Base-by-base conservation (phyloP, 352 stramenopile species). In the Thalassiosira ordinaria region DNA sequence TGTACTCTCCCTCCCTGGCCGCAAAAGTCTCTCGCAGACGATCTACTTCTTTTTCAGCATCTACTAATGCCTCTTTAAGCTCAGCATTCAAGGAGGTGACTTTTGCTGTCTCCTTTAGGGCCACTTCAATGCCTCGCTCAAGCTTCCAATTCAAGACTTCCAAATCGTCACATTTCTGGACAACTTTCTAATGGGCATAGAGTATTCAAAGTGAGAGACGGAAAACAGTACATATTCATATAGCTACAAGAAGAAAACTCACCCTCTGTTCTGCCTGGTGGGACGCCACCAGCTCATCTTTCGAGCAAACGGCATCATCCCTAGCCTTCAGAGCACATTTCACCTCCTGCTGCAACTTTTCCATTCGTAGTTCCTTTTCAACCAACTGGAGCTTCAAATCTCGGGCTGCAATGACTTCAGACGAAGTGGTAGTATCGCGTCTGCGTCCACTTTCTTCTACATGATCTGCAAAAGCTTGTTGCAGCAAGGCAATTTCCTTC, bases 361-460 rank as follows among this genome's bases (percentile, higher is more conserved):
- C 64, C 22, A 61, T 8, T 9, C 14, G 46, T 27, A 73, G 46
- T 13, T 64, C 65, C 27, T 65, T 74, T 26, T 66, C 65, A 13
- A 53, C 65, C 22, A 74, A 11, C 16, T 65, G 35, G 4, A 65
- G 31, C n/a, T 33, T 74, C 37, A 74, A 59, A 9, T 74, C 65
- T 26, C 65, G 65, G 13, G 31, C 33, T 27, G 53, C 16, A 33
- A 57, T n/a, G n/a, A n/a, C 57, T 4, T 66, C 65, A 24, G 47
- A 27, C 35, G 37, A 65, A 22, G n/a, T 39, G n/a, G 22, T 55
- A n/a, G 16, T 44, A 18, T 29, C 13, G 13, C 31, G 52, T 20
- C 22, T 46, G 41, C 35, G n/a, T n/a, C n/a, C 37, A 9, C 18
- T 60, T 14, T 31, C 20, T 5, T 57, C 37, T 11, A 74, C 2